Conservation (phyloP, 1,284 basidiomycete genomes). For the Cryptococcus maquisensis region DNA sequence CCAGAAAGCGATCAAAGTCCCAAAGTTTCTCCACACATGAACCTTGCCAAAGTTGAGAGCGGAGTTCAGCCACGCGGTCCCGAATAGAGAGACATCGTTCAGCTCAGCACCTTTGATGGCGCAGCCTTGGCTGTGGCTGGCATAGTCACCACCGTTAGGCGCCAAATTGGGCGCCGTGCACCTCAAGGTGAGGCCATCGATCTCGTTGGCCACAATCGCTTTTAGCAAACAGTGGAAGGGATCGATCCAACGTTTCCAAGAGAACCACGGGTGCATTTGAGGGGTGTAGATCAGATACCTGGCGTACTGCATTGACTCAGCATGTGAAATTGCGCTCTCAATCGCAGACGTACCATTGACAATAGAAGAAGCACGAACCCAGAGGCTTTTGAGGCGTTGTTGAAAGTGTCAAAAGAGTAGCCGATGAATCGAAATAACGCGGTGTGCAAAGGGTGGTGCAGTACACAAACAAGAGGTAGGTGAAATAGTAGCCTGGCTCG, state of each 20-base stretch:
- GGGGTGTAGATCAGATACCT: conserved; percentile 39
- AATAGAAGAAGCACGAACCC: conserved; percentile 30
- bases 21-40: conserved; percentile 52
- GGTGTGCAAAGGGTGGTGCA: conserved; percentile 25
- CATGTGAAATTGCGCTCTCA: not conserved
- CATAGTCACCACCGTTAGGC: conserved; percentile 44
- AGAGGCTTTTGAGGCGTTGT: conserved; percentile 39
- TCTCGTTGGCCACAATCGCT: conserved; percentile 45
- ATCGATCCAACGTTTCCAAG: conserved; percentile 31
- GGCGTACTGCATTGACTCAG: conserved; percentile 17
- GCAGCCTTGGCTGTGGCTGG: conserved; percentile 30
- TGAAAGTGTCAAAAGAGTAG: conserved; percentile 35
- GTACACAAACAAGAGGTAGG: conserved; percentile 31
- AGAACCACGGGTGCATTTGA: conserved; percentile 34
- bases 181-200: conserved; percentile 43
- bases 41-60: conserved; percentile 43
- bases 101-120: conserved; percentile 46
- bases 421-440: conserved; percentile 40
- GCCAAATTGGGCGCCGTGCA: conserved; percentile 45
- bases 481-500: conserved; percentile 42
- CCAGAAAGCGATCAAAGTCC: conserved; percentile 47
- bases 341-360: conserved; percentile 16
- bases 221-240: conserved; percentile 35
- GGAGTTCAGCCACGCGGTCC: conserved; percentile 41
- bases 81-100: conserved; percentile 39